phyloP scores from a whole-genome alignment of 192 early-diverging fungal genomes.

The Gaertneriomyces sp. region DNA sequence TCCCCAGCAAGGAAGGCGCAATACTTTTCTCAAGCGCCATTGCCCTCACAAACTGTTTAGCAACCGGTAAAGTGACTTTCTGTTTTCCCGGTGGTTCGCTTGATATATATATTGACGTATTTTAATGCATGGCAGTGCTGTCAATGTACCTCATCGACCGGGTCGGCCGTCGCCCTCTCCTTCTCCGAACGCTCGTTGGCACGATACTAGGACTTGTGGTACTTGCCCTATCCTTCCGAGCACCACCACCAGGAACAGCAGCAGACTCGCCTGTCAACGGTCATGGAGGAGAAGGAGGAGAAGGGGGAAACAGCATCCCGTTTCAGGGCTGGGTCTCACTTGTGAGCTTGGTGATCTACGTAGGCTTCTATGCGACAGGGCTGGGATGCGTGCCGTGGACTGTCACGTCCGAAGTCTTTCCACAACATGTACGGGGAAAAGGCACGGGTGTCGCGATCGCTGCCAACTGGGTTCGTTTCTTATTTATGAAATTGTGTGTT shows the following conservation, averaged over 20 bases:
- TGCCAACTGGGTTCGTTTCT: conserved; percentile 7
- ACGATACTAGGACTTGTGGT: neutral
- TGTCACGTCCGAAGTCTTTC: conserved; percentile 8
- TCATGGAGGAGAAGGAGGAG: neutral
- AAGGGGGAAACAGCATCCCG: neutral
- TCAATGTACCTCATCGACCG: conserved; percentile 11
- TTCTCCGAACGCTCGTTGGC: conserved; percentile 2
- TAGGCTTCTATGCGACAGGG: neutral
- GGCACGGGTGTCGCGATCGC: conserved; percentile 12
- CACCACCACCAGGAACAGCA: neutral
- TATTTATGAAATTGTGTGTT: neutral
- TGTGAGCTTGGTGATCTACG: conserved; percentile 4
- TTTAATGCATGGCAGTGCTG: neutral
- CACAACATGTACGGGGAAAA: conserved; percentile 9
- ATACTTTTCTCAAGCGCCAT: conserved; percentile 8
- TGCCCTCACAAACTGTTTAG: conserved; percentile 13
- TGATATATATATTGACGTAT: neutral
- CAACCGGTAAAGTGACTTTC: neutral
- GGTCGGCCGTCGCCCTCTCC: conserved; percentile 1
- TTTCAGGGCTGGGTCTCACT: conserved; percentile 4
- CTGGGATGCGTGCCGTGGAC: conserved; percentile 14
- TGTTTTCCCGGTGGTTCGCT: no score
- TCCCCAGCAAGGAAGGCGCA: neutral
- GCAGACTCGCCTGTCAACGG: neutral
- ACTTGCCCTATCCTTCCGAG: neutral